Percentiles rank a stretch among this genome's conserved stretches.
Evolutionary conservation across 805 yeast species (phyloP).

Genomic region (Candida krabiensis): DNA sequence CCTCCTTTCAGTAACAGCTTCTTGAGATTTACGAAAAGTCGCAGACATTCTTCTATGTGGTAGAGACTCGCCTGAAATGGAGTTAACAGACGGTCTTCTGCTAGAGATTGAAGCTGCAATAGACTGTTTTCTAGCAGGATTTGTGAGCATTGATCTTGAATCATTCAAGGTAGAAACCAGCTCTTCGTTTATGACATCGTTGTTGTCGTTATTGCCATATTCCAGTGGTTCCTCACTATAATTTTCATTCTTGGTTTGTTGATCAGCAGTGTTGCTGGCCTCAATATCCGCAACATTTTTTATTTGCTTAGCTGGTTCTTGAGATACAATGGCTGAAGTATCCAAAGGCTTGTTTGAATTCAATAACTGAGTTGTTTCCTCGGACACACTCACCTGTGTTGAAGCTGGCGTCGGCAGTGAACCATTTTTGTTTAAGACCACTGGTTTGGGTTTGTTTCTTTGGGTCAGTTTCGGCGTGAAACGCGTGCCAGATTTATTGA

Average conservation of each 20-base stretch:
- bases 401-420: slow-evolving; percentile 12
- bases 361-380: slow-evolving; percentile 1
- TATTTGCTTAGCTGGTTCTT: no score
- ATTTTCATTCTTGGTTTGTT: background rate
- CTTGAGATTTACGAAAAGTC: slow-evolving; percentile 9
- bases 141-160: slow-evolving; percentile 1
- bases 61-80: background rate
- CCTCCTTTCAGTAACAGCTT: slow-evolving; percentile 11
- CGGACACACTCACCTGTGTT: slow-evolving; percentile 6
- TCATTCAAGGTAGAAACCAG: slow-evolving; percentile 1
- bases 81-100: slow-evolving; percentile 10
- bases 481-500: slow-evolving; percentile 55
- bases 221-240: background rate
- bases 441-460: slow-evolving; percentile 21
- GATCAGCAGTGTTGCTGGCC: background rate
- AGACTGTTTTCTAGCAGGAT: slow-evolving; percentile 1
- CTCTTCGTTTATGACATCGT: background rate
- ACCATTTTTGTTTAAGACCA: slow-evolving; percentile 1
- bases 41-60: slow-evolving; percentile 9
- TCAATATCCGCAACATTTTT: background rate
- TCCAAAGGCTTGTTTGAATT: background rate
- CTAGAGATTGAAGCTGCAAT: background rate
- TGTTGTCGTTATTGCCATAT: background rate
- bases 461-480: slow-evolving; percentile 59
- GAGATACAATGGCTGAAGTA: no score